Conservation (phyloP, 768 basidiomycete species). For the Rhizopogon roseolus region DNA sequence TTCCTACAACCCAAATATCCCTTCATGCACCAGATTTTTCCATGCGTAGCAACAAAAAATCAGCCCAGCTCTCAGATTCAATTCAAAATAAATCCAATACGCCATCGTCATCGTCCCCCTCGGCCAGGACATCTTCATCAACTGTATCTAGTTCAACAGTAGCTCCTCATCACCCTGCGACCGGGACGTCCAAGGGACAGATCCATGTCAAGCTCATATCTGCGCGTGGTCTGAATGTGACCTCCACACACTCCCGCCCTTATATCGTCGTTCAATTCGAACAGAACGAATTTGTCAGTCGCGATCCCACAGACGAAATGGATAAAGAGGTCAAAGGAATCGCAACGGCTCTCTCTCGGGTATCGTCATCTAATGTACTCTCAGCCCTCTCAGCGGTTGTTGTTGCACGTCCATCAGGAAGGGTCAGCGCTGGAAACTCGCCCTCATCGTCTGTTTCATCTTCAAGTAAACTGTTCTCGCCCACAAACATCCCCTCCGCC, state of each 20-base stretch:
- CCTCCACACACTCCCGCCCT: conserved; percentile 59
- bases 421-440: conserved; percentile 37
- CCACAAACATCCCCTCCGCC: conserved; percentile 16
- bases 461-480: conserved; percentile 33
- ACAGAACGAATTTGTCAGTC: conserved; percentile 95
- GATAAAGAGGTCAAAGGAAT: conserved; percentile 89
- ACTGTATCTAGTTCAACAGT: conserved; percentile 11
- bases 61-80: conserved; percentile 22
- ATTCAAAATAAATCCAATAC: conserved; percentile 33
- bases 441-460: conserved; percentile 37
- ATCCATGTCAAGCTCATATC: conserved; percentile 96
- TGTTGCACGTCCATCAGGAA: conserved; percentile 39
- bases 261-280: conserved; percentile 99
- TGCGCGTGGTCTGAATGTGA: conserved; percentile 78
- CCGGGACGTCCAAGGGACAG: conserved; percentile 56
- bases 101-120: conserved; percentile 38
- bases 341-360: conserved; percentile 52
- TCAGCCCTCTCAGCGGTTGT: conserved; percentile 63
- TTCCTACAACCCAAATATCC: conserved; percentile 61
- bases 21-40: conserved; percentile 84
- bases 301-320: conserved; percentile 80
- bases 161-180: conserved; percentile 24
- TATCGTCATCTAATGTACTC: conserved; percentile 59
- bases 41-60: conserved; percentile 59
- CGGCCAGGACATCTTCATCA: conserved; percentile 29